Conservation (phyloP, 2,329 filamentous ascomycete species). For the Eutypella sp. region DNA sequence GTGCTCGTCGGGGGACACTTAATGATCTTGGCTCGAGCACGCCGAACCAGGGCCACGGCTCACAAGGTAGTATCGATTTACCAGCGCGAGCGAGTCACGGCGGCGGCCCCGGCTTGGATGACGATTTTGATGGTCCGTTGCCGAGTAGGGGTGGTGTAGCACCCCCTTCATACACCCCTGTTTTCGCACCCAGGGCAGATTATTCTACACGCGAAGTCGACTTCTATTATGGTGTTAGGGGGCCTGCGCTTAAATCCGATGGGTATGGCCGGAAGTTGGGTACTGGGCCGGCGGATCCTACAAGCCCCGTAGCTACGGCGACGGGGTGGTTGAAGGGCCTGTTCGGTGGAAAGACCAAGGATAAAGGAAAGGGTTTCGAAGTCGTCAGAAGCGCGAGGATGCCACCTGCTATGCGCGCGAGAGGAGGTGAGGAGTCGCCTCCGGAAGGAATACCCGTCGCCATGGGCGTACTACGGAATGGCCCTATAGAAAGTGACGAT, state of each 20-base stretch:
- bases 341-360: conserved; percentile 81
- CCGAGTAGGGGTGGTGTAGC: conserved; percentile 40
- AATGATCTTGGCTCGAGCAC: conserved; percentile 36
- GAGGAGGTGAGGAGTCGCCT: conserved; percentile 57
- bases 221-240: conserved; percentile 91
- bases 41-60: conserved; percentile 28
- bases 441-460: conserved; percentile 62
- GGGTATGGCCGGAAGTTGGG: conserved; percentile 78
- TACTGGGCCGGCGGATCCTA: conserved; percentile 92
- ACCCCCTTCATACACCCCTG: conserved; percentile 32
- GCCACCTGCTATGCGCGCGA: conserved; percentile 66
- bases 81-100: conserved; percentile 34
- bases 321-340: conserved; percentile 82
- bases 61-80: conserved; percentile 33
- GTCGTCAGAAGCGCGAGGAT: conserved; percentile 88
- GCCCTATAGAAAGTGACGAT: conserved; percentile 61
- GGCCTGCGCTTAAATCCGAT: conserved; percentile 78
- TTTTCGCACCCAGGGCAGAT: conserved; percentile 62
- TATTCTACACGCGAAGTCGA: conserved; percentile 94
- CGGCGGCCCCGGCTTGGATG: conserved; percentile 29
- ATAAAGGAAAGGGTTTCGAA: conserved; percentile 94
- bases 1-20: conserved; percentile 62
- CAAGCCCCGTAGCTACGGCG: conserved; percentile 82
- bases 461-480: conserved; percentile 53
- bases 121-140: conserved; percentile 37